phyloP scores from a whole-genome alignment of 2,329 filamentous ascomycete species.

The Colletotrichum sp. region DNA sequence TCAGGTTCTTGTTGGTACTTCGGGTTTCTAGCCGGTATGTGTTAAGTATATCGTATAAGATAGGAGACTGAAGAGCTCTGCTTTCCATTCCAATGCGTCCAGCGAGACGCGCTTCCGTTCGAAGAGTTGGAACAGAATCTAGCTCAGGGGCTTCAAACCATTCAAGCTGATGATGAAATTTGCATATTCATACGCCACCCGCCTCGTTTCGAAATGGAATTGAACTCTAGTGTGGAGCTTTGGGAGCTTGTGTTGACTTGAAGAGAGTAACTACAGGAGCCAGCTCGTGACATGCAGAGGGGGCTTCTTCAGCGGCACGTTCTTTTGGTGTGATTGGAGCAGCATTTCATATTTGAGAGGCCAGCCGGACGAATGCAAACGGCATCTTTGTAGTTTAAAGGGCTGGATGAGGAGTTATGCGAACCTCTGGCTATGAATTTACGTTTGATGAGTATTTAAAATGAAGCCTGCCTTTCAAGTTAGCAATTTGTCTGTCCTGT shows the following conservation, averaged over 20 bases:
- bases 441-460: not conserved
- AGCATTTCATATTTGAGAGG: not conserved
- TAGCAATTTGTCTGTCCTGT: not conserved
- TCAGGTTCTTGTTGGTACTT: not conserved
- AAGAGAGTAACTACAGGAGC: not conserved
- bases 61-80: not conserved
- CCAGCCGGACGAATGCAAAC: not conserved
- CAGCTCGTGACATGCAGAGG: not conserved
- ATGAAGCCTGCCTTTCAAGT: not conserved
- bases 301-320: not conserved
- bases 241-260: not conserved
- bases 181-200: not conserved
- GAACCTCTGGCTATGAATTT: not conserved
- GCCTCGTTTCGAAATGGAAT: not conserved
- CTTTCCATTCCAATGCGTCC: not conserved
- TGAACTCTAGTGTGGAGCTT: not conserved
- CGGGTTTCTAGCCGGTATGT: not conserved
- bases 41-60: not conserved
- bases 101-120: not conserved
- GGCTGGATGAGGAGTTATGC: not conserved
- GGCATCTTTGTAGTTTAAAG: not conserved
- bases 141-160: not conserved
- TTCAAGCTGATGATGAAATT: not conserved
- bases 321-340: rapidly evolving
- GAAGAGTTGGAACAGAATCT: not conserved